phyloP scores from a whole-genome alignment of 257 asterid species.

The Lycium ferocissimum region DNA sequence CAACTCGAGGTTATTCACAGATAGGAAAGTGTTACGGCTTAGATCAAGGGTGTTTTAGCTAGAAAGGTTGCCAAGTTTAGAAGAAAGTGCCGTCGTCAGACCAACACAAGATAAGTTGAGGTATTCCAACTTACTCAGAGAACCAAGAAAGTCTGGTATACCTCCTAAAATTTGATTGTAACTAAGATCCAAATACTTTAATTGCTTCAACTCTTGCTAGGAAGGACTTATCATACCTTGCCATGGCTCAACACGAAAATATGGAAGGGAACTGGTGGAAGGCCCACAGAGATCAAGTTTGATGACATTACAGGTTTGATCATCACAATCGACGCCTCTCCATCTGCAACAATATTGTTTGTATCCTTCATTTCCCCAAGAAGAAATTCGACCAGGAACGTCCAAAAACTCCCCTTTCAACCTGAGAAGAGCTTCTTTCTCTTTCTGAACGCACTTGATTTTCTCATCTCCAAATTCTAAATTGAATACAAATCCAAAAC shows the following conservation, averaged over 20 bases:
- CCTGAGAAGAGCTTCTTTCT: constrained; percentile 48
- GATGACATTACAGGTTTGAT: constrained; percentile 40
- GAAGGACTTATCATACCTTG: constrained; percentile 42
- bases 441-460: constrained; percentile 37
- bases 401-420: constrained; percentile 43
- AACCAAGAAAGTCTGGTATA: constrained; percentile 24
- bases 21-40: neutral
- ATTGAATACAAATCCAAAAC: neutral
- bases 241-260: neutral
- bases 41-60: constrained; percentile 30
- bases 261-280: neutral
- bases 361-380: constrained; percentile 45
- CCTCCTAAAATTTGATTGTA: constrained; percentile 29
- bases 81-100: neutral
- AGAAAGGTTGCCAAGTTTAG: constrained; percentile 4
- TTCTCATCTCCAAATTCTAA: constrained; percentile 10
- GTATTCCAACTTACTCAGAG: constrained; percentile 1
- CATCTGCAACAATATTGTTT: constrained; percentile 52
- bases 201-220: constrained; percentile 36
- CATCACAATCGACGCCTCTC: constrained; percentile 45
- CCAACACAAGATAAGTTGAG: neutral
- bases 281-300: constrained; percentile 29
- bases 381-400: constrained; percentile 17
- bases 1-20: constrained; percentile 31
- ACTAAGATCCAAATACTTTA: constrained; percentile 43